A percentile compares a stretch with the other conserved stretches of the same genome.
phyloP scores from a whole-genome alignment of 768 basidiomycete genomes.

The Tylopilus subfusipes region DNA sequence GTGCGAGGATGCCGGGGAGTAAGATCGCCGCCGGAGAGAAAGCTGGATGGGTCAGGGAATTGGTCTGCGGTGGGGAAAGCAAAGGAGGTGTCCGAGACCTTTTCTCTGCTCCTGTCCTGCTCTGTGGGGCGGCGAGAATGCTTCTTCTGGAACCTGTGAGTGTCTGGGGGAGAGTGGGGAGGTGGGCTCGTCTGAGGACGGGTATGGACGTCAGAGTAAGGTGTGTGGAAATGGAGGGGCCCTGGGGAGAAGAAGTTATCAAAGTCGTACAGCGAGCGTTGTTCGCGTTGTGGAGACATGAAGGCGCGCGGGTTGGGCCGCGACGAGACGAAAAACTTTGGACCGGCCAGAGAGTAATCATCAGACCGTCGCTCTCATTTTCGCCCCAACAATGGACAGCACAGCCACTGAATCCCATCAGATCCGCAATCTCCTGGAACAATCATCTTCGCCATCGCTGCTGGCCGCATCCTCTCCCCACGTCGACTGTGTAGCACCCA shows the following conservation, averaged over 20 bases:
- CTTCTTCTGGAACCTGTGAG: slow-evolving; percentile 14
- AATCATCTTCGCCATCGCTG: no score
- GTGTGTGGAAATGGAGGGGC: neutral
- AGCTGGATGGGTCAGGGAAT: slow-evolving; percentile 25
- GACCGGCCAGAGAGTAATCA: no score
- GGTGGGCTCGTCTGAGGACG: slow-evolving; percentile 37
- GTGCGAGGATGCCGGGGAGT: slow-evolving; percentile 43
- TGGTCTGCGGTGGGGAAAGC: slow-evolving; percentile 28
- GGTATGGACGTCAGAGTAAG: neutral
- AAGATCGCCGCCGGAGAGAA: slow-evolving; percentile 24
- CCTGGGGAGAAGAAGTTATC: neutral
- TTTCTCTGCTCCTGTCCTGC: slow-evolving; percentile 26
- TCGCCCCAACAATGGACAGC: neutral
- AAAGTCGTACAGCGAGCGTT: neutral
- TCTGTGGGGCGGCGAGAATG: slow-evolving; percentile 25
- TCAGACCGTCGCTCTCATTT: neutral
- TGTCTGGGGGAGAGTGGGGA: slow-evolving; percentile 17
- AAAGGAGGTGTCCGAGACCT: slow-evolving; percentile 25
- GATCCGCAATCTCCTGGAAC: no score
- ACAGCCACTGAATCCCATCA: neutral
- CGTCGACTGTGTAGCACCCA: no score
- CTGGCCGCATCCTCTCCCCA: no score
- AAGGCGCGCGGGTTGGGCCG: neutral
- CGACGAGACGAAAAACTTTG: no score
- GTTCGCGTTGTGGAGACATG: neutral